phyloP scores from a whole-genome alignment of 768 basidiomycete species.

The Pulveroboletus sp. region DNA sequence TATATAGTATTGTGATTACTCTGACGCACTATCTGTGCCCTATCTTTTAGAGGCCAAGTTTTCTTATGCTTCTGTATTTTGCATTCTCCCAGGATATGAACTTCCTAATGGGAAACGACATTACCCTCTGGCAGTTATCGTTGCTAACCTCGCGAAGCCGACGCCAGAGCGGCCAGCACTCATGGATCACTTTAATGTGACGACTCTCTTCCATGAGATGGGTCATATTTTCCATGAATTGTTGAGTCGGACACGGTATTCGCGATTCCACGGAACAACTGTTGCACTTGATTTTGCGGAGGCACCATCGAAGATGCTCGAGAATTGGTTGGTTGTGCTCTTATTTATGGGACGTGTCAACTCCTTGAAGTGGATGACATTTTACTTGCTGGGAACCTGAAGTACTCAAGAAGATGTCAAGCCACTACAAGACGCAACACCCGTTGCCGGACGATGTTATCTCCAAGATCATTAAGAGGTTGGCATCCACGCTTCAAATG shows the following conservation, averaged over 20 bases:
- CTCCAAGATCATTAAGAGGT: conserved; percentile 74
- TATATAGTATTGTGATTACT: background rate
- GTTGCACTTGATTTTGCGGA: conserved; percentile 80
- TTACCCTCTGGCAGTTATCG: conserved; percentile 78
- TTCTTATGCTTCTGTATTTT: conserved; percentile 81
- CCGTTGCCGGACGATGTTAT: conserved; percentile 64
- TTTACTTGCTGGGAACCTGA: conserved; percentile 73
- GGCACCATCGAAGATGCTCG: conserved; percentile 89
- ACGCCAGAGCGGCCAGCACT: conserved; percentile 75
- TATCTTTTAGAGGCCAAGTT: conserved; percentile 57
- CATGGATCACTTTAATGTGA: conserved; percentile 79
- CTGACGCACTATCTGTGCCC: background rate
- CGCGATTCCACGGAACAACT: conserved; percentile 76
- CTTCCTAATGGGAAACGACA: conserved; percentile 49
- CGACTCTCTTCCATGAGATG: conserved; percentile 89
- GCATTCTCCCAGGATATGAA: conserved; percentile 60
- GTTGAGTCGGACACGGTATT: conserved; percentile 61
- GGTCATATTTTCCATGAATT: conserved; percentile 68
- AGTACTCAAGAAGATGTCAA: conserved; percentile 68
- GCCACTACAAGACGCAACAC: conserved; percentile 70
- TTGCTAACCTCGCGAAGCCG: conserved; percentile 83
- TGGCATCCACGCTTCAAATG: background rate
- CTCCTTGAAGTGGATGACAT: background rate
- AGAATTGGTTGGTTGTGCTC: conserved; percentile 59
- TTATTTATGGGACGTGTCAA: background rate